phyloP scores from a whole-genome alignment of 2,329 filamentous ascomycete genomes.

The Cryphonectria naterciae region DNA sequence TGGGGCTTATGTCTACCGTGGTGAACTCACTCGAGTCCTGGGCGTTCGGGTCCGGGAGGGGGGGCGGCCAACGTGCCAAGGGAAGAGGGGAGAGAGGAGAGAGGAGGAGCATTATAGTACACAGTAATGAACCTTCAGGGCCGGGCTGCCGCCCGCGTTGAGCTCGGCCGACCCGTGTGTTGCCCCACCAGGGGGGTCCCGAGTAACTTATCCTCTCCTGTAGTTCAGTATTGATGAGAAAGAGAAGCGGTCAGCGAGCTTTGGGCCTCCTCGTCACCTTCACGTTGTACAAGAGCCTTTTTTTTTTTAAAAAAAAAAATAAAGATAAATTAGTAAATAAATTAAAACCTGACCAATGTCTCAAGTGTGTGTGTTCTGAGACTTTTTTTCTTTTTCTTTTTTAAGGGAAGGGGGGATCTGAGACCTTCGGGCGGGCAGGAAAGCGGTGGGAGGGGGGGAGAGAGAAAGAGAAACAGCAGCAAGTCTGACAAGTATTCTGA shows the following conservation, averaged over 20 bases:
- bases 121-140: neutral
- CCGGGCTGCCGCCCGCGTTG: constrained; percentile 20
- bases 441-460: neutral
- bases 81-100: neutral
- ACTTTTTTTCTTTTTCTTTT: neutral
- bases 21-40: neutral
- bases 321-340: too few species aligned
- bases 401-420: neutral
- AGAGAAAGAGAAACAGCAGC: neutral
- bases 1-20: neutral
- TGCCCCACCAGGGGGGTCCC: neutral
- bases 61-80: neutral
- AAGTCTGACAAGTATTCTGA: constrained; percentile 5
- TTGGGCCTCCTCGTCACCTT: constrained; percentile 15
- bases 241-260: constrained; percentile 22
- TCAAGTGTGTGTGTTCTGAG: constrained; percentile 22
- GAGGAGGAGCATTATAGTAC: neutral
- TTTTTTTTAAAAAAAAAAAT: too few species aligned
- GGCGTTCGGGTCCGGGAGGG: constrained; percentile 6
- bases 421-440: too few species aligned
- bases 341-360: constrained; percentile 14
- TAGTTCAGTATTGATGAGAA: neutral
- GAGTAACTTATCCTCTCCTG: neutral
- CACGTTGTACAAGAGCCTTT: constrained; percentile 12
- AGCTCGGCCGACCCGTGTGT: constrained; percentile 14